Percentiles rank a stretch among this genome's conserved stretches.
Conservation (phyloP, 2,329 filamentous ascomycete species). For the Curvularia spicifera region DNA sequence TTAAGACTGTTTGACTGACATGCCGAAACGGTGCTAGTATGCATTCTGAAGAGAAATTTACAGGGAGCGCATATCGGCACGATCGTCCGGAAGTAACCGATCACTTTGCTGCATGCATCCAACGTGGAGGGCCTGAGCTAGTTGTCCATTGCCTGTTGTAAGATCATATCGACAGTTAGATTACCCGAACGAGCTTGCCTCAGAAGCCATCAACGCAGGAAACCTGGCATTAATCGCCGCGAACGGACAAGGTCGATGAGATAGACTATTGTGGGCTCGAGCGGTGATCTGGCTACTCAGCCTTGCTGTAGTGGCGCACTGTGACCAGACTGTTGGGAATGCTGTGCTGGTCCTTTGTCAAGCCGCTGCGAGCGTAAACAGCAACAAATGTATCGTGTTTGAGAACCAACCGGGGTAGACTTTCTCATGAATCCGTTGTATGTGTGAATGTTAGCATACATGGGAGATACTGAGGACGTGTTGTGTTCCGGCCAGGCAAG, state of each 20-base stretch:
- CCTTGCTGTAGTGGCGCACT: slow-evolving; percentile 18
- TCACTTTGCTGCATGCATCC: slow-evolving; percentile 42
- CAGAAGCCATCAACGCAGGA: slow-evolving; percentile 11
- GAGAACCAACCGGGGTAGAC: slow-evolving; percentile 5
- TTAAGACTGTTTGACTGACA: slow-evolving; percentile 36
- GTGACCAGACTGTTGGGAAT: slow-evolving; percentile 19
- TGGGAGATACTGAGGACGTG: slow-evolving; percentile 5
- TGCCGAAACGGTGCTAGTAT: slow-evolving; percentile 29
- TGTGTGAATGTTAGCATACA: slow-evolving; percentile 9
- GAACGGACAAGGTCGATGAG: slow-evolving; percentile 18
- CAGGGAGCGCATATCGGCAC: slow-evolving; percentile 24
- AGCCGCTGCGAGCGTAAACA: background rate
- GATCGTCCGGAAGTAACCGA: slow-evolving; percentile 47
- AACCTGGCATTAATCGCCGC: slow-evolving; percentile 16
- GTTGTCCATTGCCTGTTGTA: slow-evolving; percentile 23
- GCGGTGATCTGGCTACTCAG: slow-evolving; percentile 19
- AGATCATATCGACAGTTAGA: slow-evolving; percentile 18
- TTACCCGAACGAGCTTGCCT: slow-evolving; percentile 31
- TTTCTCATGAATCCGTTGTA: slow-evolving; percentile 8
- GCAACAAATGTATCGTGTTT: slow-evolving; percentile 6
- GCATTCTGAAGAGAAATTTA: slow-evolving; percentile 34
- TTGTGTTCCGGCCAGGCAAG: slow-evolving; percentile 26
- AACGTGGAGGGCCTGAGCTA: slow-evolving; percentile 24
- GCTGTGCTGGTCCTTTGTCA: slow-evolving; percentile 13
- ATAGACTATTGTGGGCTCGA: slow-evolving; percentile 15